Percentiles rank a stretch among this genome's conserved stretches.
Evolutionary conservation across 2,329 filamentous ascomycete species (phyloP).

Genomic region (Chalaropsis ovoidea): DNA sequence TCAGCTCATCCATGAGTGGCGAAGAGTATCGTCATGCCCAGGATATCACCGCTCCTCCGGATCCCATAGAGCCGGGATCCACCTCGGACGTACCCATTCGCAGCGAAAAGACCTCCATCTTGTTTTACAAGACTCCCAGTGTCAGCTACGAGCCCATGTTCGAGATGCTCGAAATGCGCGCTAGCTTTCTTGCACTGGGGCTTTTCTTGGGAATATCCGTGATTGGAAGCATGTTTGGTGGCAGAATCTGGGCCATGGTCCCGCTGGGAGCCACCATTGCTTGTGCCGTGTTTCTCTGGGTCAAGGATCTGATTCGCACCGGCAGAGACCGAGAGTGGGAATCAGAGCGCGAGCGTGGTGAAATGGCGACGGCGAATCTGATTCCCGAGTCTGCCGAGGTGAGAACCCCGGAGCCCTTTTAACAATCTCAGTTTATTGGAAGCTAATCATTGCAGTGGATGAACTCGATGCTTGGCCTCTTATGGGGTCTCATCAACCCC

Average conservation of each 20-base stretch:
- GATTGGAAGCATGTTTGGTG: slow-evolving; percentile 69
- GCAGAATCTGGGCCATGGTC: slow-evolving; percentile 63
- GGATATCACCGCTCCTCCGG: slow-evolving; percentile 82
- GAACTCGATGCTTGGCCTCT: slow-evolving; percentile 72
- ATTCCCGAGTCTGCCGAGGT: slow-evolving; percentile 78
- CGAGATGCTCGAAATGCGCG: slow-evolving; percentile 60
- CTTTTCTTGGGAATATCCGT: slow-evolving; percentile 67
- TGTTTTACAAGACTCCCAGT: slow-evolving; percentile 89
- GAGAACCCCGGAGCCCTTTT: slow-evolving; percentile 17
- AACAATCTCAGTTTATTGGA: background rate
- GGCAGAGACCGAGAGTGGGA: slow-evolving; percentile 80
- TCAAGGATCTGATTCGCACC: slow-evolving; percentile 73
- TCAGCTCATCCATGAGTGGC: slow-evolving; percentile 58
- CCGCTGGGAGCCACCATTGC: slow-evolving; percentile 61
- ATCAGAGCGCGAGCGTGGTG: slow-evolving; percentile 72
- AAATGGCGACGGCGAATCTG: slow-evolving; percentile 77
- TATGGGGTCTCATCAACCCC: slow-evolving; percentile 88
- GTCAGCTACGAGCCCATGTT: slow-evolving; percentile 88
- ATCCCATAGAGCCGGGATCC: slow-evolving; percentile 67
- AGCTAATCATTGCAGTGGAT: slow-evolving; percentile 52
- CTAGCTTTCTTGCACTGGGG: slow-evolving; percentile 57
- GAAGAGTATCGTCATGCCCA: slow-evolving; percentile 76
- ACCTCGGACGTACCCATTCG: slow-evolving; percentile 93
- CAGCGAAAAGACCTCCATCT: slow-evolving; percentile 89
- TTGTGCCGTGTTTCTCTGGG: slow-evolving; percentile 78